Evolutionary conservation across 2,329 filamentous ascomycete species (phyloP), one percentile per base, ranked within the genome.

Genomic region (Cladobotryum mycophilum): DNA sequence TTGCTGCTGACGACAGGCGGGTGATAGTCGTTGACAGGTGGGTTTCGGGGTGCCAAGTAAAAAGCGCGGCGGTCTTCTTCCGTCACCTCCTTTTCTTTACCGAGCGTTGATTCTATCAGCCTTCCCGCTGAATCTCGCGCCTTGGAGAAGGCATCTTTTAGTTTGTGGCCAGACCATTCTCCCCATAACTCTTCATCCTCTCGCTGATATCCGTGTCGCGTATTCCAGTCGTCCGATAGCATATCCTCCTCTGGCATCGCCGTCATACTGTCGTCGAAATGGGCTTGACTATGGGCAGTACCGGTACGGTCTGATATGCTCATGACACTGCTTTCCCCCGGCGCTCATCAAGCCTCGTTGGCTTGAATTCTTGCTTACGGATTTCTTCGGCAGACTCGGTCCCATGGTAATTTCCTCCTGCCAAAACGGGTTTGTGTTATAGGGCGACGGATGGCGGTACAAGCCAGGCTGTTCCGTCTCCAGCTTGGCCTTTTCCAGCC

Each of bases 151-250:
- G 76, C 78, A 56, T 79, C 76, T 69, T 76, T 78, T 49, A 81
- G 58, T 61, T 78, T 76, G 59, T 83, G 78, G 43, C 79, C 74
- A 51, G 67, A 60, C 55, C 51, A 55, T 25, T 80, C 67, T 15
- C 89, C 89, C 88, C 89, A 95, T 5, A 95, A 75, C 56, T 88
- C 84, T 68, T 96, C 91, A 57, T 96, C 90, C 64, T 93, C 88
- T 48, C 90, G 78, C 66, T 96, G 88, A 65, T 95, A 91, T 54
- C 86, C 80, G 66, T 82, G 64, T 17, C 65, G 84, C 60, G 77
- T 77, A 62, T 93, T 92, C 86, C 86, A 90, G 44, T 84, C 84
- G 34, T 67, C 64, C 9, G 67, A 65, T 4, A 63, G 46, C 15
- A 50, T 52, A 42, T 65, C 66, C n/a, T 67, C 67, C 61, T 81